A percentile compares a stretch with the other conserved stretches of the same genome.
Conservation (phyloP, 495 filamentous ascomycete species). For the Cetradonia linearis region DNA sequence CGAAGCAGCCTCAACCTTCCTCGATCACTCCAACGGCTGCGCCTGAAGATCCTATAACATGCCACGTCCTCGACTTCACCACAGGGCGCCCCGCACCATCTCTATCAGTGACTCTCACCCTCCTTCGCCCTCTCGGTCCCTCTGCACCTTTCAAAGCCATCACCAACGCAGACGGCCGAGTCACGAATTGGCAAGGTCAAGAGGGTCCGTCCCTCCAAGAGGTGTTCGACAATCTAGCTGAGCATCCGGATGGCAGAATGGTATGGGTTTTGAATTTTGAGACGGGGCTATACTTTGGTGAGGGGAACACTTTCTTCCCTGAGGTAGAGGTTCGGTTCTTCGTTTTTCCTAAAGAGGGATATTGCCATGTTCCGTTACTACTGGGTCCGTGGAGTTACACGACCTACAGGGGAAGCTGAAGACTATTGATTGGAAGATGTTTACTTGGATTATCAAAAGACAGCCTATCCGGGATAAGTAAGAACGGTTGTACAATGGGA, state of each 20-base stretch:
- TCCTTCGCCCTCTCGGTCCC: slow-evolving; percentile 29
- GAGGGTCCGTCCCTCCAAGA: slow-evolving; percentile 30
- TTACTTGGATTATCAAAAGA: background rate
- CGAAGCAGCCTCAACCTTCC: slow-evolving; percentile 21
- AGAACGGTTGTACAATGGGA: background rate
- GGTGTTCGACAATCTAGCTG: slow-evolving; percentile 32
- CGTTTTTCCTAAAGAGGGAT: slow-evolving; percentile 52
- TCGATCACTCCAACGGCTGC: slow-evolving; percentile 52
- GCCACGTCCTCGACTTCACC: slow-evolving; percentile 62
- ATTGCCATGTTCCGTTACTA: slow-evolving; percentile 89
- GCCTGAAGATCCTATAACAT: slow-evolving; percentile 63
- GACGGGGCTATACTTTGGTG: slow-evolving; percentile 65
- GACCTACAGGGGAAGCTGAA: slow-evolving; percentile 65
- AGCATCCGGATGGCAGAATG: slow-evolving; percentile 33
- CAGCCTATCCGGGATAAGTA: background rate
- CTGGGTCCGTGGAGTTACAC: slow-evolving; percentile 86
- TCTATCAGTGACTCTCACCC: slow-evolving; percentile 47
- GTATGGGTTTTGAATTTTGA: slow-evolving; percentile 71
- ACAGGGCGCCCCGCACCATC: slow-evolving; percentile 53
- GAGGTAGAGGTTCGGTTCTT: slow-evolving; percentile 82
- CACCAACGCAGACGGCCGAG: slow-evolving; percentile 81
- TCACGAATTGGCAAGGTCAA: slow-evolving; percentile 56
- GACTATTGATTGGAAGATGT: too few relatives aligned
- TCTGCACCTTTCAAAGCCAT: slow-evolving; percentile 46
- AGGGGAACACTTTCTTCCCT: slow-evolving; percentile 74